Percentiles rank a stretch among this genome's conserved stretches.
These are phyloP conservation scores for Globisporangium polare DNA, from an alignment of 352 stramenopile genomes.

Conservation along the genomic window DNA sequence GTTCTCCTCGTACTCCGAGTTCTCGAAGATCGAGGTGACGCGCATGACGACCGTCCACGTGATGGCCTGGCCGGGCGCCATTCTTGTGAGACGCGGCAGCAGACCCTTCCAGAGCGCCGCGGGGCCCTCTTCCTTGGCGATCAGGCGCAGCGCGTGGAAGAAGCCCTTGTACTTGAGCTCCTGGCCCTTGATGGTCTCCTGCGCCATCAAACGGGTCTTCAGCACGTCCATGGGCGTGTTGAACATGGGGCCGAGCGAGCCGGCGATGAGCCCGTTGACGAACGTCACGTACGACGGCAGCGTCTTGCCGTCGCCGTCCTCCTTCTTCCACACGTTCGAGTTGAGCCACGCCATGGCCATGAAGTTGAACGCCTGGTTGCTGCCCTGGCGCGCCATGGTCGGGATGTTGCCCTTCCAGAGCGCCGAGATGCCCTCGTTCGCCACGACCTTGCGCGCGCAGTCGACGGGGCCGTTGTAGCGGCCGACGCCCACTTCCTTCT, in stretches of 20 bases:
- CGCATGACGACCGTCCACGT: constrained; percentile 92
- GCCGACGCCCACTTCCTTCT: constrained; percentile 91
- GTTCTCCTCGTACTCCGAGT: constrained; percentile 41
- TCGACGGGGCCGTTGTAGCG: constrained; percentile 89
- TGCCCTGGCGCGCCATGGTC: constrained; percentile 96
- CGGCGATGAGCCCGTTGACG: constrained; percentile 90
- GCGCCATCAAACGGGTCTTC: constrained; percentile 92
- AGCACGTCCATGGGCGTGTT: constrained; percentile 93
- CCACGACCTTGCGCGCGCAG: constrained; percentile 89
- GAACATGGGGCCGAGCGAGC: constrained; percentile 81
- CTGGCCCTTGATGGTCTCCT: constrained; percentile 87
- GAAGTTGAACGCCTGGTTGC: constrained; percentile 99
- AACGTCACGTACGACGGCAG: constrained; percentile 93
- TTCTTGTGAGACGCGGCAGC: constrained; percentile 92
- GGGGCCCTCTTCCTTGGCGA: constrained; percentile 93
- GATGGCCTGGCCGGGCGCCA: constrained; percentile 97
- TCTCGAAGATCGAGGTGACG: constrained; percentile 87
- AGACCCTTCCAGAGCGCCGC: constrained; percentile 96
- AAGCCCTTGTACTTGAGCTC: constrained; percentile 96
- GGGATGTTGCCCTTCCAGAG: constrained; percentile 96
- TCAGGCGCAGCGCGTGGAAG: constrained; percentile 90
- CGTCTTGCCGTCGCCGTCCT: constrained; percentile 87
- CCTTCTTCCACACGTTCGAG: constrained; percentile 90
- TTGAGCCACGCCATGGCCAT: constrained; percentile 92
- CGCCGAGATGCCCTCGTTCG: constrained; percentile 91